Conservation (phyloP, 352 stramenopile genomes). For the Phytophthora quininea region DNA sequence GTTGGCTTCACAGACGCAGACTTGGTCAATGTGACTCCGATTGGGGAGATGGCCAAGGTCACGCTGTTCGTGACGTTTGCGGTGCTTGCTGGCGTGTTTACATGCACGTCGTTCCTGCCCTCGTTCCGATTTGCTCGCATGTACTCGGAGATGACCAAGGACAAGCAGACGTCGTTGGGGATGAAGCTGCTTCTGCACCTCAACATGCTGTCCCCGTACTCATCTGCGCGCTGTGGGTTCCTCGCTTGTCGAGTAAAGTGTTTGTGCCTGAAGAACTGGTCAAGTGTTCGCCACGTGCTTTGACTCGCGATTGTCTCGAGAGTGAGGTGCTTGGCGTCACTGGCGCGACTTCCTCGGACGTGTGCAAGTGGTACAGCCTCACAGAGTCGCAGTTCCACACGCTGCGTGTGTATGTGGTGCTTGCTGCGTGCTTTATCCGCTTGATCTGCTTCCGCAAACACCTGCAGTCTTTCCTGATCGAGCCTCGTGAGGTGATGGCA, state of each 20-base stretch:
- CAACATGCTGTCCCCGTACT: slow-evolving; percentile 74
- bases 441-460: slow-evolving; percentile 64
- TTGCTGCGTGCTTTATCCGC: slow-evolving; percentile 51
- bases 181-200: slow-evolving; percentile 68
- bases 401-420: slow-evolving; percentile 58
- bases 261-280: slow-evolving; percentile 58
- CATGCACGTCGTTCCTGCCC: slow-evolving; percentile 69
- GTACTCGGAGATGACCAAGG: slow-evolving; percentile 73
- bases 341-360: slow-evolving; percentile 12
- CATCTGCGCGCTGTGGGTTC: slow-evolving; percentile 59
- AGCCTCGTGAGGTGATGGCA: slow-evolving; percentile 73
- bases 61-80: slow-evolving; percentile 45
- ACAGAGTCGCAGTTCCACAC: slow-evolving; percentile 63
- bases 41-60: slow-evolving; percentile 30
- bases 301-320: slow-evolving; percentile 65
- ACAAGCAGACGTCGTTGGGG: slow-evolving; percentile 31
- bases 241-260: slow-evolving; percentile 47
- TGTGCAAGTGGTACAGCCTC: slow-evolving; percentile 47
- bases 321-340: slow-evolving; percentile 34
- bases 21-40: slow-evolving; percentile 50
- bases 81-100: slow-evolving; percentile 57
- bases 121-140: slow-evolving; percentile 82
- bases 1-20: slow-evolving; percentile 70
- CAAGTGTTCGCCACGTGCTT: slow-evolving; percentile 44
- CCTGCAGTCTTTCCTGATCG: slow-evolving; percentile 80